Evolutionary conservation across 257 asterid species (phyloP).

Genomic region (Handroanthus guayacan): DNA sequence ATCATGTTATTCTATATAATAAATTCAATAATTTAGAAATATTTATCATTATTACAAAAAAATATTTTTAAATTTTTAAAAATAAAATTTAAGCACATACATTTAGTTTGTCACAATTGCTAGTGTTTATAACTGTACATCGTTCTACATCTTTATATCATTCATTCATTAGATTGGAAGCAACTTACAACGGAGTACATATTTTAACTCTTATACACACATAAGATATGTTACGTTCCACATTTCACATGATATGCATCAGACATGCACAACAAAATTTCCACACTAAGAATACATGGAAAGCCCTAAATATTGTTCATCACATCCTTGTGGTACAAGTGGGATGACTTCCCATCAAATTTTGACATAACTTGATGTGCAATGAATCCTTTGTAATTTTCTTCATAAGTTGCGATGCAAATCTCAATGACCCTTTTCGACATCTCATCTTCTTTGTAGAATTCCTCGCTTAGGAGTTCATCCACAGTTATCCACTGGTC

Average conservation of each 20-base stretch:
- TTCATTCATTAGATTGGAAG: too few species aligned
- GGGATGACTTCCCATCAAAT: constrained; percentile 50
- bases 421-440: constrained; percentile 44
- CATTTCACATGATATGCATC: background rate
- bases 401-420: constrained; percentile 37
- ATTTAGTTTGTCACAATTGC: too few species aligned
- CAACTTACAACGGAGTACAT: too few species aligned
- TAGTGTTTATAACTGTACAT: too few species aligned
- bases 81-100: too few species aligned
- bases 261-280: background rate
- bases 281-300: background rate
- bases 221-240: background rate
- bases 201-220: background rate
- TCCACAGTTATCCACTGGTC: constrained; percentile 47
- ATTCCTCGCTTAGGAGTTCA: constrained; percentile 42
- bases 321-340: constrained; percentile 38
- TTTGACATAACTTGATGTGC: constrained; percentile 36
- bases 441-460: constrained; percentile 51
- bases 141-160: too few species aligned
- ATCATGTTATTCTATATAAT: too few species aligned
- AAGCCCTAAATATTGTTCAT: constrained; percentile 2
- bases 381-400: constrained; percentile 35
- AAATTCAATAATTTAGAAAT: too few species aligned
- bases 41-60: too few species aligned
- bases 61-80: too few species aligned